These are phyloP conservation scores for Aegilops speltoides DNA, from an alignment of 176 grass and related monocot genomes.

Conservation along the genomic window DNA sequence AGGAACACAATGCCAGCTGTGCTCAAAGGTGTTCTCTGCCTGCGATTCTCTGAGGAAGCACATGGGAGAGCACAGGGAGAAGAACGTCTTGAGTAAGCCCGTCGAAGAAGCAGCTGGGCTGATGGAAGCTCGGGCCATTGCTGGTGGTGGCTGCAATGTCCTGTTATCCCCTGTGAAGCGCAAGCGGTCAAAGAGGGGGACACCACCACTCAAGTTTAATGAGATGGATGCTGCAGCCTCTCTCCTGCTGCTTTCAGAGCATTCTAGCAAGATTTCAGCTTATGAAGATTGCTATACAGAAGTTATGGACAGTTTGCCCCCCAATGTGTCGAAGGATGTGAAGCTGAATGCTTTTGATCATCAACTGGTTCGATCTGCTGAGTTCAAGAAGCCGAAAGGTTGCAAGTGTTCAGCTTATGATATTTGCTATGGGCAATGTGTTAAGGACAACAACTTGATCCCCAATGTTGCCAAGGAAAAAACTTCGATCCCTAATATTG, in stretches of 20 bases:
- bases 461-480: slow-evolving; percentile 18
- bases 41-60: slow-evolving; percentile 14
- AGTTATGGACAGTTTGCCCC: background rate
- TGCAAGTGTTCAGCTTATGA: slow-evolving; percentile 24
- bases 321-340: slow-evolving; percentile 8
- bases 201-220: background rate
- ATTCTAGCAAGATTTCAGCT: slow-evolving; percentile 10
- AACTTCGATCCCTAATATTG: background rate
- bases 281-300: slow-evolving; percentile 8
- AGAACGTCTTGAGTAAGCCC: background rate
- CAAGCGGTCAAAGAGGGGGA: slow-evolving; percentile 30
- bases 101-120: slow-evolving; percentile 17
- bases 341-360: slow-evolving; percentile 3
- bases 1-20: background rate
- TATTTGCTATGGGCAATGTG: background rate
- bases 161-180: slow-evolving; percentile 28
- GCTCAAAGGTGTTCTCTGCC: slow-evolving; percentile 31
- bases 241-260: slow-evolving; percentile 30
- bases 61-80: slow-evolving; percentile 6
- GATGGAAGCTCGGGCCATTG: slow-evolving; percentile 2
- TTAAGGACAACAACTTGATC: slow-evolving; percentile 15
- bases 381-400: background rate
- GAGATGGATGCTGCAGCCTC: slow-evolving; percentile 36
- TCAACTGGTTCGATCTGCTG: background rate
- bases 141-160: background rate